Conservation (phyloP, 345 rosid species). For the Eucalyptus lansdowneana region DNA sequence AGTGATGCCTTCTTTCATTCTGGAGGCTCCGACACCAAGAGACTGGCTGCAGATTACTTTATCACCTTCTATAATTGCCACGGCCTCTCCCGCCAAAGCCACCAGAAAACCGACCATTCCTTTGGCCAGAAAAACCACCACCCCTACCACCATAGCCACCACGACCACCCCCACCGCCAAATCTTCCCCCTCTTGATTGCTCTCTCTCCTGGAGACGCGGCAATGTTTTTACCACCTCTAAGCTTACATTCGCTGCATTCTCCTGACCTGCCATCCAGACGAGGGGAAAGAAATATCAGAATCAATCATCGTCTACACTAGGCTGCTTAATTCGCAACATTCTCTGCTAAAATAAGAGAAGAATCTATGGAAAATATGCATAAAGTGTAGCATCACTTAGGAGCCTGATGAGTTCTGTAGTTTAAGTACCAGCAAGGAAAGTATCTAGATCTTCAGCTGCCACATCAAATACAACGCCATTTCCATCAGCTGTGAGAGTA, state of each 20-base stretch:
- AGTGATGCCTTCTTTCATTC: neutral
- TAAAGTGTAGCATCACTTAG: neutral
- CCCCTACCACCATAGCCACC: slow-evolving; percentile 8
- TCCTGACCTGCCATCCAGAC: slow-evolving; percentile 30
- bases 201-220: slow-evolving; percentile 75
- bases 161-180: slow-evolving; percentile 35
- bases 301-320: neutral
- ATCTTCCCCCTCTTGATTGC: slow-evolving; percentile 40
- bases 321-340: neutral
- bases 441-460: slow-evolving; percentile 42
- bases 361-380: neutral
- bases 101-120: slow-evolving; percentile 20
- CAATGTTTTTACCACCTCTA: slow-evolving; percentile 52
- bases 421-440: slow-evolving; percentile 41
- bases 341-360: neutral
- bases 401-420: neutral
- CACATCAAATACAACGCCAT: slow-evolving; percentile 85
- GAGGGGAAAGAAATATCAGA: neutral
- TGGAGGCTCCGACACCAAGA: neutral
- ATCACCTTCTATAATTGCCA: slow-evolving; percentile 22
- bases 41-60: neutral
- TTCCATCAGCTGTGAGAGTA: slow-evolving; percentile 64
- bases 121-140: slow-evolving; percentile 17
- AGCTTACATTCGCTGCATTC: slow-evolving; percentile 53
- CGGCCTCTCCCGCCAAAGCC: slow-evolving; percentile 22